Evolutionary conservation across 805 yeast species (phyloP), one percentile per base, ranked within the genome.

Genomic region (Candida michaelii): DNA sequence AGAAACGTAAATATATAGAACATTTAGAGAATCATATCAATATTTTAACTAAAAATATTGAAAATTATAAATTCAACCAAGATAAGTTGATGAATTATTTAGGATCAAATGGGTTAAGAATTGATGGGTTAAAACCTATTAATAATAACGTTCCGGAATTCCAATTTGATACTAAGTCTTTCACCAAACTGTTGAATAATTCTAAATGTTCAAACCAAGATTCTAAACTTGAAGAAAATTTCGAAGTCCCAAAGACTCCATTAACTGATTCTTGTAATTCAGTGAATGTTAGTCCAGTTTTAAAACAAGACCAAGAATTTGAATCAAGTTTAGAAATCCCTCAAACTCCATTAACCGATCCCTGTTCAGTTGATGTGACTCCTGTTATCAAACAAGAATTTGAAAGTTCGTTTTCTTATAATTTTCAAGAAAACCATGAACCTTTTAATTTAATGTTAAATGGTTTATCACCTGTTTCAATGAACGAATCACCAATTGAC

Each of bases 1-100:
- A 91, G 79, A 91, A 91, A 77, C 79, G 98, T 60, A 80, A 82
- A 59, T 96, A 91, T 60, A 84, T 93, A 44, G 96, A 89, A 64
- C 81, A 79, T 48, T 74, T 93, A 52, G 97, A 91, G 64, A 62
- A 70, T 29, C 79, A 77, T 50, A 81, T 76, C 29, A 52, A 60
- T 31, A 58, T 63, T 25, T 63, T 79, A 51, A 80, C 73, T 47
- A 49, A 51, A 30, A 67, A 66, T 54, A 46, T 62, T 45, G 45
- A 48, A 12, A 40, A 40, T 21, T 54, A 61, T 47, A 52, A 57
- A 31, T 30, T 44, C 11, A 67, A 69, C 47, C 48, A 46, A 30
- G 42, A 43, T 5, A 13, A 32, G 13, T 41, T 48, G 19, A 38
- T 45, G 18, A 11, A 35, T 9, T 4, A 2, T 30, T 35, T 43